Base-by-base conservation (phyloP, 768 basidiomycete genomes). In the Calocera cornea region DNA sequence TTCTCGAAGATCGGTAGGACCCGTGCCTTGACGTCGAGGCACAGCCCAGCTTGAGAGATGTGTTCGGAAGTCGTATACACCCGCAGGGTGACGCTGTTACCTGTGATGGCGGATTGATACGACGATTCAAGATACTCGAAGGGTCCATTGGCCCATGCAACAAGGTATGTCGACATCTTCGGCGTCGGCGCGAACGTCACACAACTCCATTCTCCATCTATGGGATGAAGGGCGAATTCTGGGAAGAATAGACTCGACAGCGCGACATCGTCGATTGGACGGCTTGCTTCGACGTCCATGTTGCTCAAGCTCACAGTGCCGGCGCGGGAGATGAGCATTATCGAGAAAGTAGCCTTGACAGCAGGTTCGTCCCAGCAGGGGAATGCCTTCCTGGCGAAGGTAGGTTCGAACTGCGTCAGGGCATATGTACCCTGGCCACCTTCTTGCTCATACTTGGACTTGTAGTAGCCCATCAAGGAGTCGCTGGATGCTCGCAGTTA, bases 281-380 rank as follows among this genome's bases (percentile, higher is more conserved):
- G 44, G 44, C 19, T 47, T 7, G 44, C 19, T 19, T 3, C 44
- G 19, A 47, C 84, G 24, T 90, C 82, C 90, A 93, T 95, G 78
- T 97, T 98, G 78, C 86, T 88, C 69, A 98, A 78, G 75, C 84
- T 90, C 73, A 86, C 84, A 2, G 89, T 87, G 69, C 85, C 84
- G 11, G 78, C 80, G 69, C 86, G 85, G 22, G 91, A 90, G 72
- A 95, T 82, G 81, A 95, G 80, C 16, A 72, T 74, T 80, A 47
- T 8, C 66, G 80, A 16, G 73, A 87, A 90, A 1, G 87, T 92
- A 0, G 93, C 88, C 76, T 97, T 97, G 72, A 95, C 80, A 40
- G 85, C 81, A 17, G 95, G 95, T 74, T 97, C 94, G 73, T 97
- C 95, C 90, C 91, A 95, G 79, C 88, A 91, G 31, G 90, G 90